A percentile compares a stretch with the other conserved stretches of the same genome.
Evolutionary conservation across 73 alveolate genomes (phyloP).

Genomic region (Tetrahymena elliotti): DNA sequence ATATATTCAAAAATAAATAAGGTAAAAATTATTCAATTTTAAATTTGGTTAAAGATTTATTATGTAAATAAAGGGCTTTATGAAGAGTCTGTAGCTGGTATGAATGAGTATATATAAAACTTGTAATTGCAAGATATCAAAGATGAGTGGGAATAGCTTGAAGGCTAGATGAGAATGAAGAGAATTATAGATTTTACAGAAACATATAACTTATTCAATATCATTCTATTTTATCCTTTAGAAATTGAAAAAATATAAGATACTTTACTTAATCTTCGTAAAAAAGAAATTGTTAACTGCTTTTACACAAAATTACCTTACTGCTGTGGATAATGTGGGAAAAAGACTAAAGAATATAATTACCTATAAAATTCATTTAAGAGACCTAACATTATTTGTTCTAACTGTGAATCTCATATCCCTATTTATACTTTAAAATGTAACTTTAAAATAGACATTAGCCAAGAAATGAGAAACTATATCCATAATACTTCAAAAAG

Average conservation of each 20-base stretch:
- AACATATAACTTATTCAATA: not conserved
- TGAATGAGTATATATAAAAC: not conserved
- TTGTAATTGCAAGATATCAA: not conserved
- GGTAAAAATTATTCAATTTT: not conserved
- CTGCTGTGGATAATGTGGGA: not conserved
- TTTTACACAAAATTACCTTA: not conserved
- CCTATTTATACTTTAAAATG: not conserved
- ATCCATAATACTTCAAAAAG: not conserved
- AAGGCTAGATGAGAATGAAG: not conserved
- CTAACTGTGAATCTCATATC: not conserved
- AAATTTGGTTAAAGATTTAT: not conserved
- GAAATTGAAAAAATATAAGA: not conserved
- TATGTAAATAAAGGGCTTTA: not conserved
- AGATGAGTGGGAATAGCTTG: not conserved
- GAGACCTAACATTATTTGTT: not conserved
- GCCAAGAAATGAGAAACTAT: not conserved
- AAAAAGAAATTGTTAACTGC: not conserved
- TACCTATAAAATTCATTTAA: not conserved
- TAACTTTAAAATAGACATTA: not conserved
- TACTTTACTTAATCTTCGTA: not conserved
- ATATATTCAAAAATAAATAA: not conserved
- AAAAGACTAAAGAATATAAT: not conserved
- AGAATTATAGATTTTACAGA: not conserved
- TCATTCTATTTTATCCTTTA: not conserved
- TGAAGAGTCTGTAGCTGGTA: not conserved